phyloP scores from a whole-genome alignment of 306 rosid genomes.

The Rosa rugosa region DNA sequence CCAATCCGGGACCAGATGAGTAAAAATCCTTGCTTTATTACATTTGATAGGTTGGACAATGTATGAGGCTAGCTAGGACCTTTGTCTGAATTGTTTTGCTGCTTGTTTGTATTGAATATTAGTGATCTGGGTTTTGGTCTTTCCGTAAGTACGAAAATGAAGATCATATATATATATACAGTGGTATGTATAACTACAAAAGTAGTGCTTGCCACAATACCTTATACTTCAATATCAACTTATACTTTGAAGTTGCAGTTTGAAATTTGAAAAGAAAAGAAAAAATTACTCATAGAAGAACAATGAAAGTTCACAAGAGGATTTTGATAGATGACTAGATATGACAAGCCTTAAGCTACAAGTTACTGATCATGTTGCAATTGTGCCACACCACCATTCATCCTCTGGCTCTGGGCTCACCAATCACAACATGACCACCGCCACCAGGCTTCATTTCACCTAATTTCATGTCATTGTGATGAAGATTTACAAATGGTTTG shows the following conservation, averaged over 20 bases:
- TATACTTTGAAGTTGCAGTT: neutral
- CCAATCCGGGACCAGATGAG: neutral
- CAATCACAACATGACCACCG: slow-evolving; percentile 19
- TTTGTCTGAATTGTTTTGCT: neutral
- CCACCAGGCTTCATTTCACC: slow-evolving; percentile 35
- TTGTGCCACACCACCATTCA: slow-evolving; percentile 5
- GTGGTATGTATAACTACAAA: neutral
- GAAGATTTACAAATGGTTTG: slow-evolving; percentile 28
- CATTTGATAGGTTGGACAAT: neutral
- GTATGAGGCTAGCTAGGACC: neutral
- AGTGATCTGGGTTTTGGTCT: neutral
- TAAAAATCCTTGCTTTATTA: neutral
- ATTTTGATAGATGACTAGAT: neutral
- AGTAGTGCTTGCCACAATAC: neutral
- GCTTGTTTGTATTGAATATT: neutral
- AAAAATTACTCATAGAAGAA: neutral
- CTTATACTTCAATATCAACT: neutral
- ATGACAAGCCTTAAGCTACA: neutral
- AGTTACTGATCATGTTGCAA: slow-evolving; percentile 11
- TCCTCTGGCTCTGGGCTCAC: slow-evolving; percentile 36
- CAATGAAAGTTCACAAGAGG: neutral
- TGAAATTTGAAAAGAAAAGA: neutral
- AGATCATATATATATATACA: neutral
- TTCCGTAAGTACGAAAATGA: neutral
- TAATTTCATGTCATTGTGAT: slow-evolving; percentile 26